Evolutionary conservation across 345 rosid species (phyloP).

Genomic region (Acer negundo): DNA sequence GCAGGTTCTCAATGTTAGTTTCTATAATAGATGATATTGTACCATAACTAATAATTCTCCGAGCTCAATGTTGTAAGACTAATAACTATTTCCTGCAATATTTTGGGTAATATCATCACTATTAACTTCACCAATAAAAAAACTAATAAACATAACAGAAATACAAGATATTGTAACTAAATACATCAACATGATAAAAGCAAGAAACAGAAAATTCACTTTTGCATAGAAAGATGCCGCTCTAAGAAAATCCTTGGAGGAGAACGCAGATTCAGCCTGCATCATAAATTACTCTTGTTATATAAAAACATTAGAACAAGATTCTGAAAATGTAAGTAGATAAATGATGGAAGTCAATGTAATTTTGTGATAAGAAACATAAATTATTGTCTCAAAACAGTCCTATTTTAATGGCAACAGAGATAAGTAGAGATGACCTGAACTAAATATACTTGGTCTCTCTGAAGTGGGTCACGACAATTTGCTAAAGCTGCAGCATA

Average conservation of each 20-base stretch:
- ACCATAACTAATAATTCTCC: too few species aligned
- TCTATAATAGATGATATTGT: neutral
- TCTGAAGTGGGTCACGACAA: conserved; percentile 87
- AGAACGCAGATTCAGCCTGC: conserved; percentile 96
- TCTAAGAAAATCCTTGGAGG: conserved; percentile 79
- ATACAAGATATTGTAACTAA: conserved; percentile 6
- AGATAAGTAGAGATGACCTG: conserved; percentile 57
- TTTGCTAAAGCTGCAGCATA: conserved; percentile 94
- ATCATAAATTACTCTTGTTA: conserved; percentile 38
- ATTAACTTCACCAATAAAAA: neutral
- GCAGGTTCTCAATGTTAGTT: neutral
- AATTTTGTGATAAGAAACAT: conserved; percentile 4
- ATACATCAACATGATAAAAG: conserved; percentile 9
- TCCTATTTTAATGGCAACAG: conserved; percentile 7
- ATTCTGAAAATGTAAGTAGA: conserved; percentile 17
- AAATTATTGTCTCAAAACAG: conserved; percentile 9
- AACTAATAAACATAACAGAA: conserved; percentile 1
- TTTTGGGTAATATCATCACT: conserved; percentile 5
- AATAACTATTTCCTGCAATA: neutral
- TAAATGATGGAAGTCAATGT: conserved; percentile 2
- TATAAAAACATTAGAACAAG: conserved; percentile 20
- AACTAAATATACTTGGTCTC: conserved; percentile 95
- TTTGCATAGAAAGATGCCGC: conserved; percentile 98
- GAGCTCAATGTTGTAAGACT: neutral
- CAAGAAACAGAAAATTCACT: conserved; percentile 44